Conservation (phyloP, 306 rosid genomes). For the Biancaea sappan region DNA sequence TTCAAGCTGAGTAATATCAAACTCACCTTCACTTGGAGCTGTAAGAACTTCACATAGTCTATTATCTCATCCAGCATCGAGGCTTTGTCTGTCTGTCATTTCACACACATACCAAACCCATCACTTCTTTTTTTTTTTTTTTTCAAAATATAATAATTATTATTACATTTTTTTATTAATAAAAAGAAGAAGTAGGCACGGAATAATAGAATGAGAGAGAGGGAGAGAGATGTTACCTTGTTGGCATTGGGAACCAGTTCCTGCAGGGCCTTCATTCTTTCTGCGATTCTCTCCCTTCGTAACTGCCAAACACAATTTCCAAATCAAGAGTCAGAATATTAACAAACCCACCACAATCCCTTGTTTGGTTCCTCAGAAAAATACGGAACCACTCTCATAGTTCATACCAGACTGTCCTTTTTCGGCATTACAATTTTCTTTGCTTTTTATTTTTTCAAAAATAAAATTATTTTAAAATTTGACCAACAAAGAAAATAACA, state of each 20-base stretch:
- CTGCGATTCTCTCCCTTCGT: constrained; percentile 97
- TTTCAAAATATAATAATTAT: background rate
- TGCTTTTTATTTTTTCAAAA: too few species aligned
- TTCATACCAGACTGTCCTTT: too few species aligned
- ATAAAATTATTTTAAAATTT: too few species aligned
- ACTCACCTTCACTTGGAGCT: constrained; percentile 94
- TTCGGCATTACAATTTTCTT: background rate
- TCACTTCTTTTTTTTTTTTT: background rate
- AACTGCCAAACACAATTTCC: constrained; percentile 54
- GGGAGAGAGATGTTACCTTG: constrained; percentile 51
- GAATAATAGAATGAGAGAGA: background rate
- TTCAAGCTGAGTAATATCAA: too few species aligned
- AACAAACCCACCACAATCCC: background rate
- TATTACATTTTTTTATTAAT: background rate
- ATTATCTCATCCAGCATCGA: constrained; percentile 99
- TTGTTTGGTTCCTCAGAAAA: background rate
- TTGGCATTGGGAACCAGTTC: constrained; percentile 97
- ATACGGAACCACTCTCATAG: too few species aligned
- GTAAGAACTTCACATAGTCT: constrained; percentile 93
- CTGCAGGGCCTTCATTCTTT: constrained; percentile 96
- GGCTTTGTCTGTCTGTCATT: constrained; percentile 95
- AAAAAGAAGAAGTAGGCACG: background rate
- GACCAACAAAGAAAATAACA: too few species aligned
- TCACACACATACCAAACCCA: constrained; percentile 32
- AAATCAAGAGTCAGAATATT: background rate